Percentiles rank a stretch among this genome's conserved stretches.
Evolutionary conservation across 495 filamentous ascomycete genomes (phyloP).

Genomic region (Trichoderma orchidacearum): DNA sequence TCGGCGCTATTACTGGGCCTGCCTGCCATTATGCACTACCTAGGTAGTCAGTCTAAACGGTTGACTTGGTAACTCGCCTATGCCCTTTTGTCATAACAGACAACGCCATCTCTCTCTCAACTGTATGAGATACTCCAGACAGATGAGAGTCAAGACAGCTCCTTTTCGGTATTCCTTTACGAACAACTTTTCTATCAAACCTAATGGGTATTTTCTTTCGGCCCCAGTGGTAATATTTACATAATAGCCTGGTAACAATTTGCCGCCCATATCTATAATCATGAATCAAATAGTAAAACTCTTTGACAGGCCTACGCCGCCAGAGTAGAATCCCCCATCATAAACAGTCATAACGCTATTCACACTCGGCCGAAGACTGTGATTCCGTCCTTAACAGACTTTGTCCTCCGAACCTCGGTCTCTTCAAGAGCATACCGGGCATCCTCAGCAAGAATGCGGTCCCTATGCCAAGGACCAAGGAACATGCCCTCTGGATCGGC

Average conservation of each 20-base stretch:
- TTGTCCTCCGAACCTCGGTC: constrained; percentile 10
- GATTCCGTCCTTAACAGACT: not conserved
- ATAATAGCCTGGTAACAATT: not conserved
- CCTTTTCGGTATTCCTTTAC: too few species aligned
- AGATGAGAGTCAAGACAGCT: too few species aligned
- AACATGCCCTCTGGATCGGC: constrained; percentile 90
- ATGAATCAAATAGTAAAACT: not conserved
- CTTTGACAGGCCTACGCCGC: not conserved
- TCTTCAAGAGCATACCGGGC: constrained; percentile 23
- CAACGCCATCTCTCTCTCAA: too few species aligned
- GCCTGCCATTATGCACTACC: too few species aligned
- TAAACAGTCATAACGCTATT: not conserved
- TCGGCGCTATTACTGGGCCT: too few species aligned
- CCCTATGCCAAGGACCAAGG: constrained; percentile 76
- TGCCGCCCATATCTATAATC: not conserved
- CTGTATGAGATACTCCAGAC: too few species aligned
- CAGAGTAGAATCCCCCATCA: not conserved
- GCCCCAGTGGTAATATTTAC: not conserved
- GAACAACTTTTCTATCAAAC: not conserved
- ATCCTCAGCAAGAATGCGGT: constrained; percentile 43
- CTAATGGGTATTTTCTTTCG: not conserved
- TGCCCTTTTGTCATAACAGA: too few species aligned
- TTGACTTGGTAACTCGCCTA: too few species aligned
- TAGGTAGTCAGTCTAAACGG: too few species aligned
- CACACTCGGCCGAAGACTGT: not conserved